Percentiles rank a stretch among this genome's conserved stretches.
Conservation (phyloP, 306 rosid genomes). For the Cyamopsis tetragonoloba region DNA sequence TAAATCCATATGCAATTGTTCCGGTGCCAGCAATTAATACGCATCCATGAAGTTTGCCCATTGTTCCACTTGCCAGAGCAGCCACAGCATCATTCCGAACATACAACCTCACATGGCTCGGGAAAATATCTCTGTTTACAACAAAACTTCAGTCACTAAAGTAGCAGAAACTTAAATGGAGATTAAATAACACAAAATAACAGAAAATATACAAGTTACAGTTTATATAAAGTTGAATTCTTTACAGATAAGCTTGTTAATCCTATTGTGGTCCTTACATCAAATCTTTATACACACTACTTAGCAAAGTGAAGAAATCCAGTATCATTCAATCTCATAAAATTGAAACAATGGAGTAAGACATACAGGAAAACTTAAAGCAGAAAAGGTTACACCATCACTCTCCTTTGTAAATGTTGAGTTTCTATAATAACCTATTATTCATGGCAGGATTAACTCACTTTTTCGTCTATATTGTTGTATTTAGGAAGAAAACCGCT, state of each 20-base stretch:
- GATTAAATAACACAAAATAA: not conserved
- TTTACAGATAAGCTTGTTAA: not conserved
- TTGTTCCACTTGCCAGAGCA: conserved; percentile 89
- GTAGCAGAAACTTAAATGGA: not conserved
- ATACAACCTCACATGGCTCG: conserved; percentile 66
- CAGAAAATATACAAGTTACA: conserved; percentile 18
- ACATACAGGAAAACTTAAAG: not conserved
- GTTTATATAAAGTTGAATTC: not conserved
- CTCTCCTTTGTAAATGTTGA: not conserved
- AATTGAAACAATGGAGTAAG: not conserved
- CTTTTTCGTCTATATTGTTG: not conserved
- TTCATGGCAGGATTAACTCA: not conserved
- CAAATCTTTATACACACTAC: not conserved
- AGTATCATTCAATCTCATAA: conserved; percentile 6
- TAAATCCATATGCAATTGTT: conserved; percentile 84
- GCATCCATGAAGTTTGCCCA: conserved; percentile 90
- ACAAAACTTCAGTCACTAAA: conserved; percentile 16
- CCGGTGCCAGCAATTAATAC: conserved; percentile 96
- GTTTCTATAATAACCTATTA: not conserved
- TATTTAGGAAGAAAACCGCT: not conserved
- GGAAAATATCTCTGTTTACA: conserved; percentile 69
- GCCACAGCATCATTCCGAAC: conserved; percentile 97
- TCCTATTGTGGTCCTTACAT: not conserved
- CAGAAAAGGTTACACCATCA: not conserved
- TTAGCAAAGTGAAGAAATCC: conserved; percentile 1